Conservation (phyloP, 148 eudicot genomes). For the Talinum fruticosum region DNA sequence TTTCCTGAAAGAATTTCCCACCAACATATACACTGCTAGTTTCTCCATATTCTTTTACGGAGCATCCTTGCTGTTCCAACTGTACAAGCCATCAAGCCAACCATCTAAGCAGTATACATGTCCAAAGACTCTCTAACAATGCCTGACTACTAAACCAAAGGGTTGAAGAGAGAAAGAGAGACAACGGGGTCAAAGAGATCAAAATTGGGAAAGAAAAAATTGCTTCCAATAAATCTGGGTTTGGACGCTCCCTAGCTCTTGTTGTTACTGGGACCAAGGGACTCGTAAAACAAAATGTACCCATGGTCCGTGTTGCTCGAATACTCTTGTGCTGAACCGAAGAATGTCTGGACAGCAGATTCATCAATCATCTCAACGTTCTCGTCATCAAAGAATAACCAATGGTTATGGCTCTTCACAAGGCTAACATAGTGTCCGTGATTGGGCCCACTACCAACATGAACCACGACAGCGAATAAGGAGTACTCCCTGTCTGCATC, state of each 20-base stretch:
- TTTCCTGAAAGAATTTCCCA: constrained; percentile 11
- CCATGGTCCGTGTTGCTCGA: constrained; percentile 91
- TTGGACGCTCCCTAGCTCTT: constrained; percentile 29
- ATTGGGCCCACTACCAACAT: constrained; percentile 87
- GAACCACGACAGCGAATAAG: constrained; percentile 78
- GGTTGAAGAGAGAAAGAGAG: constrained; percentile 1
- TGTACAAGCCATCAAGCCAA: constrained; percentile 28
- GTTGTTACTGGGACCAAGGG: constrained; percentile 40
- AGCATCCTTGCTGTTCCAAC: constrained; percentile 10
- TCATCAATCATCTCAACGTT: neutral
- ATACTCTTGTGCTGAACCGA: constrained; percentile 81
- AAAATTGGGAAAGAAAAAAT: constrained; percentile 20
- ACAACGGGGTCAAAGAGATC: constrained; percentile 3
- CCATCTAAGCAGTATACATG: constrained; percentile 28
- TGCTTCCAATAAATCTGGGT: constrained; percentile 14
- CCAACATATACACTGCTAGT: constrained; percentile 24
- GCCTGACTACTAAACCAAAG: constrained; percentile 9
- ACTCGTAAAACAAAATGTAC: constrained; percentile 80
- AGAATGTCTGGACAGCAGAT: constrained; percentile 73
- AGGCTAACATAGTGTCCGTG: constrained; percentile 84
- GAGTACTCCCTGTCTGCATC: constrained; percentile 82
- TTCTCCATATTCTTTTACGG: neutral
- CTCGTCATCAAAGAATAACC: constrained; percentile 33
- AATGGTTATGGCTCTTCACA: constrained; percentile 86
- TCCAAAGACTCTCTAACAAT: constrained; percentile 15